Evolutionary conservation across 371 early-diverging fungal genomes (phyloP).

Genomic region (Smittium mucronatum): DNA sequence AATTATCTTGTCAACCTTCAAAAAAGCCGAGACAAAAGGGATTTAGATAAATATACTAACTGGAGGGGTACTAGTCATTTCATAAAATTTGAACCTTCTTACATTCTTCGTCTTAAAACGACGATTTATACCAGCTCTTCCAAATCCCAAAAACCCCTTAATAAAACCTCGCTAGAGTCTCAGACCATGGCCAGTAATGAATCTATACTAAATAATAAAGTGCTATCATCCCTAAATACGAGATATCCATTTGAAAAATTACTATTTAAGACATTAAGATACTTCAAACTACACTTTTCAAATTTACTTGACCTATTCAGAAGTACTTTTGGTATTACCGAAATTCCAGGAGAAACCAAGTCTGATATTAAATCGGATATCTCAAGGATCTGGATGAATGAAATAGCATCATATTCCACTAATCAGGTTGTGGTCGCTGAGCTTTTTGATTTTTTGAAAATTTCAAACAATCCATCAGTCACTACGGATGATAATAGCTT

Average conservation of each 20-base stretch:
- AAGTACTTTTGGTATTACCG: neutral
- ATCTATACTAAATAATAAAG: neutral
- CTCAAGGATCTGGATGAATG: conserved; percentile 6
- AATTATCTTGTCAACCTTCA: neutral
- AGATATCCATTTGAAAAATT: too few species aligned
- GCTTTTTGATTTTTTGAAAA: neutral
- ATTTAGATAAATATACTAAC: neutral
- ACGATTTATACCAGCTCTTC: neutral
- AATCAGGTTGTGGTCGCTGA: neutral
- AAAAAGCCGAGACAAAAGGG: neutral
- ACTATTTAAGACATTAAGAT: neutral
- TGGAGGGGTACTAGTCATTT: neutral
- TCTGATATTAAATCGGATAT: conserved; percentile 6
- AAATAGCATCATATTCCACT: neutral
- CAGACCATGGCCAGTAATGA: neutral
- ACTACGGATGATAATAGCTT: too few species aligned
- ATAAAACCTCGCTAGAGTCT: neutral
- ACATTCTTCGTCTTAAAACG: neutral
- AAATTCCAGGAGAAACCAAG: neutral
- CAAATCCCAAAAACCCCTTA: neutral
- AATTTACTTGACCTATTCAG: neutral
- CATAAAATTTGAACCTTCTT: neutral
- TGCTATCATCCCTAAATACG: neutral
- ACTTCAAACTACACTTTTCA: neutral
- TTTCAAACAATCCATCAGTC: neutral